Conservation (phyloP, 495 filamentous ascomycete genomes). For the Penicillium longicatenatum region DNA sequence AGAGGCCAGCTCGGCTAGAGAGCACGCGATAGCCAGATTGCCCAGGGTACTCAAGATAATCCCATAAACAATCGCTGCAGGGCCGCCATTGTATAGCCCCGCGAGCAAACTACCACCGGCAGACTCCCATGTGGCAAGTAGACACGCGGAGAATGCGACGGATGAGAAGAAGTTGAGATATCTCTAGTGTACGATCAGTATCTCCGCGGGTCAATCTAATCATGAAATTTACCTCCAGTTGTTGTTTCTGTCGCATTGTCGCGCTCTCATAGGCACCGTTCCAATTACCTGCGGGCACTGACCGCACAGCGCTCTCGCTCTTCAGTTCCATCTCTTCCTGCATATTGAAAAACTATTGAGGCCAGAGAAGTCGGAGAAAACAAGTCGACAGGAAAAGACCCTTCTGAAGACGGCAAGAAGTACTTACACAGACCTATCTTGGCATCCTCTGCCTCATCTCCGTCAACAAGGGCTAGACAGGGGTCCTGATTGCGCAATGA, state of each 20-base stretch:
- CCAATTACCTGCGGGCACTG: slow-evolving; percentile 16
- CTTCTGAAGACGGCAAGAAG: not conserved
- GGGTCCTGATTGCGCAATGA: slow-evolving; percentile 14
- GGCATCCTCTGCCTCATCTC: slow-evolving; percentile 9
- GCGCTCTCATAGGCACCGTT: slow-evolving; percentile 18
- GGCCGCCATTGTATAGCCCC: slow-evolving; percentile 34
- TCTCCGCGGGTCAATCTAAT: slow-evolving; percentile 4
- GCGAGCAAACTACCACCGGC: slow-evolving; percentile 28
- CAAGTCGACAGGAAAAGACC: not conserved
- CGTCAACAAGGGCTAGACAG: slow-evolving; percentile 11
- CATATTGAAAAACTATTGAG: slow-evolving; percentile 16
- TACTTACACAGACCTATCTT: not conserved
- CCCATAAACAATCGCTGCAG: slow-evolving; percentile 33
- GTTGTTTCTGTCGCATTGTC: not conserved
- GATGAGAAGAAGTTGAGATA: slow-evolving; percentile 40
- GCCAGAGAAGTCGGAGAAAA: not conserved
- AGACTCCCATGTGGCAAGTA: slow-evolving; percentile 41
- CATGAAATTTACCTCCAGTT: slow-evolving; percentile 2
- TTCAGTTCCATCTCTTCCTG: slow-evolving; percentile 29
- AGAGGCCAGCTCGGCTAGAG: slow-evolving; percentile 39
- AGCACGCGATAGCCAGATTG: slow-evolving; percentile 30
- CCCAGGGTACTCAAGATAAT: slow-evolving; percentile 30
- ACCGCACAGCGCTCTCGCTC: slow-evolving; percentile 22
- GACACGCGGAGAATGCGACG: slow-evolving; percentile 33
- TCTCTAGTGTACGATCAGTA: slow-evolving; percentile 22